Conservation (phyloP, 345 rosid genomes). For the Moricandia arvensis region DNA sequence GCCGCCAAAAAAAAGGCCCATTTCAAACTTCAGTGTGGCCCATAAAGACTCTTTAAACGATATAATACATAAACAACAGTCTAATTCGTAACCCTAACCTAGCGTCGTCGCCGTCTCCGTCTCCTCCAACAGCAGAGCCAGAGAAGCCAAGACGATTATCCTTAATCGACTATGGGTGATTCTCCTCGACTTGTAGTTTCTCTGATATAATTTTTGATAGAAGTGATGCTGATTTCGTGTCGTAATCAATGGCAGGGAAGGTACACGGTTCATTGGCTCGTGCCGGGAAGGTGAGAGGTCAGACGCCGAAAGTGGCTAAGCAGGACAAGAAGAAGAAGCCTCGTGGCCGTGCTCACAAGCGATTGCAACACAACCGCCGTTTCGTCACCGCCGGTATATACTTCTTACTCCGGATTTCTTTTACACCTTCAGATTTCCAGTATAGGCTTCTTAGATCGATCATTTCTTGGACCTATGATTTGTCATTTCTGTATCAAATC, state of each 20-base stretch:
- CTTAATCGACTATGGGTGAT: neutral
- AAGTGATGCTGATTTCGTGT: neutral
- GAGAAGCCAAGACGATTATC: neutral
- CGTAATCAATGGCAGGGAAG: neutral
- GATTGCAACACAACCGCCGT: slow-evolving; percentile 17
- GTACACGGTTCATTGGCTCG: slow-evolving; percentile 25
- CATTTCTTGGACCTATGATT: neutral
- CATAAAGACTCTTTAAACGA: neutral
- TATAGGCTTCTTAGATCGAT: neutral
- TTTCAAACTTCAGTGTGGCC: neutral
- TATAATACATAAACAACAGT: neutral
- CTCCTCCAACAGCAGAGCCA: neutral
- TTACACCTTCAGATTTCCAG: neutral
- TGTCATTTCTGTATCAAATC: neutral
- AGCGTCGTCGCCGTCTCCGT: neutral
- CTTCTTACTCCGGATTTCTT: neutral
- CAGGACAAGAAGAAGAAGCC: slow-evolving; percentile 21
- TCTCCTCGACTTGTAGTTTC: neutral
- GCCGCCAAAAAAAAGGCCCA: no score
- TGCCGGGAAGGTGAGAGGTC: slow-evolving; percentile 23
- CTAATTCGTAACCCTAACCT: neutral
- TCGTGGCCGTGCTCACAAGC: slow-evolving; percentile 20
- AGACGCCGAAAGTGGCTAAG: slow-evolving; percentile 17
- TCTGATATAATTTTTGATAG: neutral
- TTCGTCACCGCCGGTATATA: slow-evolving; percentile 24